These are phyloP conservation scores for Yamadazyma diddensiae DNA, from an alignment of 1,139 yeast genomes.

Conservation along the genomic window DNA sequence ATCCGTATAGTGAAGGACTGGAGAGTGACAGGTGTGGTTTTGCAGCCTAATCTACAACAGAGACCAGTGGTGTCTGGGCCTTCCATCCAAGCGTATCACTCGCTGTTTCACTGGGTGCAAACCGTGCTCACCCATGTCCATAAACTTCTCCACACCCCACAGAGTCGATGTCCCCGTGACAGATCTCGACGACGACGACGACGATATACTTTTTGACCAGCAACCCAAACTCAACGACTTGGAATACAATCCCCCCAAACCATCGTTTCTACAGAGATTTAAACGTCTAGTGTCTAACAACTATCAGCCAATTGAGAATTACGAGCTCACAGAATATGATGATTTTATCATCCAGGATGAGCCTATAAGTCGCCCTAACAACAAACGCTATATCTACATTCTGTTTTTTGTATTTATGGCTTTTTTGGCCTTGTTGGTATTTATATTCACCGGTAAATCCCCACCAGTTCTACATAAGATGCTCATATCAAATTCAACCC, in stretches of 20 bases:
- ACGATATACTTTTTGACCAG: slow-evolving; percentile 35
- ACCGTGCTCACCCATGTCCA: slow-evolving; percentile 10
- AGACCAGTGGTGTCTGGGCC: too few relatives aligned
- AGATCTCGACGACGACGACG: slow-evolving; percentile 53
- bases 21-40: too few relatives aligned
- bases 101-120: neutral
- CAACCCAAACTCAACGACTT: slow-evolving; percentile 12
- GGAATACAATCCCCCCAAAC: slow-evolving; percentile 1
- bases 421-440: neutral
- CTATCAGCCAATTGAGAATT: slow-evolving; percentile 10
- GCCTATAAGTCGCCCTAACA: neutral
- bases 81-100: too few relatives aligned
- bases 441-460: neutral
- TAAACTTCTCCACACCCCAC: slow-evolving; percentile 23
- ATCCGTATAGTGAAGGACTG: too few relatives aligned
- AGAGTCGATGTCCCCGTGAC: slow-evolving; percentile 57
- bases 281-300: slow-evolving; percentile 3
- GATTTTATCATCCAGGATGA: slow-evolving; percentile 9
- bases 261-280: slow-evolving; percentile 3
- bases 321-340: slow-evolving; percentile 8
- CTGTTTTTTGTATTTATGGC: neutral
- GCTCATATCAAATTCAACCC: slow-evolving; percentile 62
- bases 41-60: too few relatives aligned
- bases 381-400: neutral
- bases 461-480: neutral